Conservation (phyloP, 768 basidiomycete genomes). For the Lepiota venenata region DNA sequence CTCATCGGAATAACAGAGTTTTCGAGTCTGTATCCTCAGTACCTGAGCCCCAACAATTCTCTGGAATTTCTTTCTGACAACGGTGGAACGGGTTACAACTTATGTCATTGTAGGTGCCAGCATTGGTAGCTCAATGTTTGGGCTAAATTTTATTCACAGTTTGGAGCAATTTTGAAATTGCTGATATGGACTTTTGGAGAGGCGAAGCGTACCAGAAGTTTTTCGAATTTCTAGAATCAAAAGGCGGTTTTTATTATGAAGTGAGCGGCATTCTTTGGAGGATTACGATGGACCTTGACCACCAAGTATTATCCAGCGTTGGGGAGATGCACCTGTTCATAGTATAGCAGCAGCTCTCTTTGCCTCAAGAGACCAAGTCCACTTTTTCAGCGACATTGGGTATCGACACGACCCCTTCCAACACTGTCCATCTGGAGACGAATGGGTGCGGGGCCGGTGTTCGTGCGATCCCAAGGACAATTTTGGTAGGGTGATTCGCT, state of each 20-base stretch:
- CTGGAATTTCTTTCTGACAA: constrained; percentile 75
- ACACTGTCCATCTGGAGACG: constrained; percentile 61
- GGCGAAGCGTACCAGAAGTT: constrained; percentile 78
- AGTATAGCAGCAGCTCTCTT: constrained; percentile 80
- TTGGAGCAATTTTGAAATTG: constrained; percentile 95
- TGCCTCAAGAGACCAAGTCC: constrained; percentile 68
- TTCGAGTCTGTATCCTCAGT: constrained; percentile 55
- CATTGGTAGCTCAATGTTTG: background rate
- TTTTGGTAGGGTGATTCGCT: constrained; percentile 46
- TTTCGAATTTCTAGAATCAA: constrained; percentile 77
- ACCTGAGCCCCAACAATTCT: constrained; percentile 60
- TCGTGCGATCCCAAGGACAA: constrained; percentile 69
- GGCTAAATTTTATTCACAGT: constrained; percentile 33
- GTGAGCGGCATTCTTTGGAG: constrained; percentile 30
- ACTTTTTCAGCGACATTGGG: constrained; percentile 84
- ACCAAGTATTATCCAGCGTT: constrained; percentile 38
- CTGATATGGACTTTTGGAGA: constrained; percentile 86
- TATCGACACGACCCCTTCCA: constrained; percentile 81
- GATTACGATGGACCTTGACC: background rate
- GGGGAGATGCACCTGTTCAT: constrained; percentile 80
- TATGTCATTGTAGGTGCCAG: constrained; percentile 56
- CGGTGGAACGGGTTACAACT: constrained; percentile 60
- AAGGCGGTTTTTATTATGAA: constrained; percentile 93
- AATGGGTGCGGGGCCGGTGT: constrained; percentile 60
- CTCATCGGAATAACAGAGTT: constrained; percentile 49